Evolutionary conservation across 768 basidiomycete genomes (phyloP).

Genomic region (Pulveroboletus sp.): DNA sequence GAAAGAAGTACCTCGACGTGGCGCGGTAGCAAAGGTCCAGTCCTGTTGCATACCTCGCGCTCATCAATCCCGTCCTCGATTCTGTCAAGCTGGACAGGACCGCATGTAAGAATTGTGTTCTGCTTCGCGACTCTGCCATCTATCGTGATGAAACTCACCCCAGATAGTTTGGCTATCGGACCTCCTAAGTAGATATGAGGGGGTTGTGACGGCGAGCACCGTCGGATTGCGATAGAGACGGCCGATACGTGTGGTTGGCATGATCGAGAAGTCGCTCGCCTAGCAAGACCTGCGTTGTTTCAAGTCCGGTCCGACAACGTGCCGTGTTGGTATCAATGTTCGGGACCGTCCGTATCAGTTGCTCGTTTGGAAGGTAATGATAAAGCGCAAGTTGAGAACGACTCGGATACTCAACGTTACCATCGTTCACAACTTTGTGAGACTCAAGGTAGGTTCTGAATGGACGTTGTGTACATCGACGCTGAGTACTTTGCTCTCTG

Average conservation of each 20-base stretch:
- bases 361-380: slow-evolving; percentile 68
- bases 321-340: slow-evolving; percentile 81
- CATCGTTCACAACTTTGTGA: slow-evolving; percentile 60
- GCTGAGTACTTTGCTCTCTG: slow-evolving; percentile 17
- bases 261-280: slow-evolving; percentile 68
- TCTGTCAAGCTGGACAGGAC: slow-evolving; percentile 82
- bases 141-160: slow-evolving; percentile 86
- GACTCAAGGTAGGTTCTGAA: slow-evolving; percentile 55
- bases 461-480: not conserved
- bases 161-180: slow-evolving; percentile 45
- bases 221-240: slow-evolving; percentile 83
- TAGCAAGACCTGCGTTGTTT: slow-evolving; percentile 88
- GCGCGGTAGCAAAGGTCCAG: slow-evolving; percentile 66
- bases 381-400: slow-evolving; percentile 67
- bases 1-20: slow-evolving; percentile 72
- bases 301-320: slow-evolving; percentile 86
- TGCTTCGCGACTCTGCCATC: slow-evolving; percentile 87
- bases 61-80: slow-evolving; percentile 81
- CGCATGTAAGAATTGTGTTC: slow-evolving; percentile 84
- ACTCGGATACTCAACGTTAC: slow-evolving; percentile 86
- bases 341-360: slow-evolving; percentile 78
- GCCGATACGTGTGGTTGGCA: slow-evolving; percentile 70
- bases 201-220: slow-evolving; percentile 80
- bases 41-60: slow-evolving; percentile 85
- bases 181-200: slow-evolving; percentile 64